These are phyloP conservation scores for Populus hybrid DNA, from an alignment of 441 rosid species.

Conservation along the genomic window DNA sequence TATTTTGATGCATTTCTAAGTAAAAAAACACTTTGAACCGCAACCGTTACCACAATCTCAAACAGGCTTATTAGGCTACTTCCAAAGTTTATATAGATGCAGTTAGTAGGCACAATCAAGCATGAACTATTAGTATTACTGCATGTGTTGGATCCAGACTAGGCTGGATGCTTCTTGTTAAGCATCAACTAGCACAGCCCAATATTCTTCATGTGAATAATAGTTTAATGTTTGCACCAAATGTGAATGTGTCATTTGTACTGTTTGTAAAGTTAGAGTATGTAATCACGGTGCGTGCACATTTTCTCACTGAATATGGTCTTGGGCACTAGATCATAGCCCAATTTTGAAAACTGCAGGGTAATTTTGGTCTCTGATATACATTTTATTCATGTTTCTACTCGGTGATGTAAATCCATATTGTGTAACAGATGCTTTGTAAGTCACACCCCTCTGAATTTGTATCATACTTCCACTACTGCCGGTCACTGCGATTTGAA, in stretches of 20 bases:
- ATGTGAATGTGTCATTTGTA: neutral
- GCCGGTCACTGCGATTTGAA: slow-evolving; percentile 91
- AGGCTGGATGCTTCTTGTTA: neutral
- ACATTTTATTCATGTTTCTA: neutral
- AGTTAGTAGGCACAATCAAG: slow-evolving; percentile 4
- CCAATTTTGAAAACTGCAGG: neutral
- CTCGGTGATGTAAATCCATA: neutral
- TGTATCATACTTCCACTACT: slow-evolving; percentile 87
- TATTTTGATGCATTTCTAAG: too few species aligned
- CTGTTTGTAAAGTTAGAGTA: neutral
- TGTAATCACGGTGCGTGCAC: neutral
- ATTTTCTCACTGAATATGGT: neutral
- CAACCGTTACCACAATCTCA: too few species aligned
- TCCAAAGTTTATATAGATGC: neutral
- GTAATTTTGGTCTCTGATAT: neutral
- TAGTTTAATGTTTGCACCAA: neutral
- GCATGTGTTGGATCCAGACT: slow-evolving; percentile 1
- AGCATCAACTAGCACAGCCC: neutral
- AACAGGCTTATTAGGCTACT: neutral
- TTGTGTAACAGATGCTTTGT: slow-evolving; percentile 69
- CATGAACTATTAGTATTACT: neutral
- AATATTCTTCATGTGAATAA: neutral
- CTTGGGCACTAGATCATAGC: neutral
- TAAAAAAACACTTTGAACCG: too few species aligned
- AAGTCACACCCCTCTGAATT: slow-evolving; percentile 91